phyloP scores from a whole-genome alignment of 495 filamentous ascomycete species.

The Penicillium ochrochloron region DNA sequence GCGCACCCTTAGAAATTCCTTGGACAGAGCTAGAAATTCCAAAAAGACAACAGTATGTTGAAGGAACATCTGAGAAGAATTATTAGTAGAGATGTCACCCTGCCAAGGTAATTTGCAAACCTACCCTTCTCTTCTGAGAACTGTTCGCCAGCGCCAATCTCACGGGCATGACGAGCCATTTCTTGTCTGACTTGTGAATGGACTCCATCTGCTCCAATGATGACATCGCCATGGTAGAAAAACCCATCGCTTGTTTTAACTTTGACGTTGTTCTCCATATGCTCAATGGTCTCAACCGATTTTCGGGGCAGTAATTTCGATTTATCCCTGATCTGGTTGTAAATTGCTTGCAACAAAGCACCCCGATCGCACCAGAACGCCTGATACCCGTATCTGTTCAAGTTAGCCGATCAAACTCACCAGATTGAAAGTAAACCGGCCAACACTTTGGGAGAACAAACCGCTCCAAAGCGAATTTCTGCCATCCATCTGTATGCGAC shows the following conservation, averaged over 20 bases:
- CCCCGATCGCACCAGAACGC: too few relatives aligned
- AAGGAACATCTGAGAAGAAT: not conserved
- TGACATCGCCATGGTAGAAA: too few relatives aligned
- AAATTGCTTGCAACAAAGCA: too few relatives aligned
- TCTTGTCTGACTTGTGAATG: slow-evolving; percentile 35
- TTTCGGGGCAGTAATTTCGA: too few relatives aligned
- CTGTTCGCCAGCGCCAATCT: slow-evolving; percentile 23
- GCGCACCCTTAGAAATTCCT: not conserved
- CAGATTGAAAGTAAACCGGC: not conserved
- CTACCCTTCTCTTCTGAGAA: slow-evolving; percentile 12
- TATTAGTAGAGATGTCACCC: not conserved
- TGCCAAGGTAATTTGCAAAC: slow-evolving; percentile 3
- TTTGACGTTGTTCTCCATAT: too few relatives aligned
- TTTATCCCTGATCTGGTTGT: too few relatives aligned
- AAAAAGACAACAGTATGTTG: slow-evolving; percentile 18
- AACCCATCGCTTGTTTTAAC: too few relatives aligned
- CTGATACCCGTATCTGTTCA: too few relatives aligned
- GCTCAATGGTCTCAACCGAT: too few relatives aligned
- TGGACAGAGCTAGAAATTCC: slow-evolving; percentile 10
- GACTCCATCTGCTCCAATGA: not conserved
- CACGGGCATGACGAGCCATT: slow-evolving; percentile 37
- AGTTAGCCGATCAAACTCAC: too few relatives aligned
- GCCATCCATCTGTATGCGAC: not conserved
- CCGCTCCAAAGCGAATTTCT: not conserved
- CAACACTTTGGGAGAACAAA: not conserved